phyloP scores from a whole-genome alignment of 192 early-diverging fungal genomes.

The Backusella morwellensis region DNA sequence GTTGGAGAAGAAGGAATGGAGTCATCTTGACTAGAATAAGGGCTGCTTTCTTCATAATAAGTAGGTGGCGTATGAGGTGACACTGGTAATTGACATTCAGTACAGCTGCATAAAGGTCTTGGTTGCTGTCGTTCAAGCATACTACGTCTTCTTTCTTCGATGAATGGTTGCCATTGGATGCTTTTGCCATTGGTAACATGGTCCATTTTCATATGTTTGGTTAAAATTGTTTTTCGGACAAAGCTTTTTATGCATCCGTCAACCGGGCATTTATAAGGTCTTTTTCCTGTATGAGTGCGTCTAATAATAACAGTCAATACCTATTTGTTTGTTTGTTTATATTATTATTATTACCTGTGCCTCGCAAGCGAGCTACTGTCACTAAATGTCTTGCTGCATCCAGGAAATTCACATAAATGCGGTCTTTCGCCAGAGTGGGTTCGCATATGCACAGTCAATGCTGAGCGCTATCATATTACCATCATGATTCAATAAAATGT shows the following conservation, averaged over 20 bases:
- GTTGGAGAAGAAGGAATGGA: slow-evolving; percentile 23
- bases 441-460: slow-evolving; percentile 74
- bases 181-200: slow-evolving; percentile 4
- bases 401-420: slow-evolving; percentile 61
- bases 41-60: neutral
- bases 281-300: slow-evolving; percentile 68
- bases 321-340: neutral
- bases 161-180: slow-evolving; percentile 34
- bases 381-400: slow-evolving; percentile 73
- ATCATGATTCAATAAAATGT: neutral
- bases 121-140: slow-evolving; percentile 16
- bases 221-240: slow-evolving; percentile 46
- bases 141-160: slow-evolving; percentile 27
- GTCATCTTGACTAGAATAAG: slow-evolving; percentile 14
- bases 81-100: neutral
- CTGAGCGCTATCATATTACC: slow-evolving; percentile 52
- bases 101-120: neutral
- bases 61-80: neutral
- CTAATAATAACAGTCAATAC: slow-evolving; percentile 15
- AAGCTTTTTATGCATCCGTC: slow-evolving; percentile 44
- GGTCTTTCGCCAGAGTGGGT: slow-evolving; percentile 79
- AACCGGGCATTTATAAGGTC: slow-evolving; percentile 56
- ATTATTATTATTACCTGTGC: slow-evolving; percentile 52
- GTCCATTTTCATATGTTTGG: slow-evolving; percentile 35
- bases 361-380: slow-evolving; percentile 74